A percentile compares a stretch with the other conserved stretches of the same genome.
These are phyloP conservation scores for Coemansia sp. DNA, from an alignment of 192 early-diverging fungal genomes.

Conservation along the genomic window DNA sequence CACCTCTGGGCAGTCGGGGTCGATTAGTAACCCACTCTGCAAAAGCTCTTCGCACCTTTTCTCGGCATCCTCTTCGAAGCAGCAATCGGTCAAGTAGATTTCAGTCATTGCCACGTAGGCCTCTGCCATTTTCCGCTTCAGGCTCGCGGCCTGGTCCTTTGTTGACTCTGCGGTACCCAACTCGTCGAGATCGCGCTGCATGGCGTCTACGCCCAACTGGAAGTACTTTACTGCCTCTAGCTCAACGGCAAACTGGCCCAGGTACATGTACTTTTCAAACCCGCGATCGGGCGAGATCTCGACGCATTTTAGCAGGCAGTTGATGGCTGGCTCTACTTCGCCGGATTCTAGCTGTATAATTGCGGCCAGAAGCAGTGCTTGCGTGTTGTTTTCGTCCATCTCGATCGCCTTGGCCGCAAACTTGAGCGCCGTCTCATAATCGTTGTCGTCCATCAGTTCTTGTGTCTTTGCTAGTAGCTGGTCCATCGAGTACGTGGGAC, in stretches of 20 bases:
- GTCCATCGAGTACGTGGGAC: slow-evolving; percentile 54
- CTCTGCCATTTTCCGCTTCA: slow-evolving; percentile 70
- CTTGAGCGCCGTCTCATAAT: slow-evolving; percentile 68
- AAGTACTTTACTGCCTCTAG: slow-evolving; percentile 68
- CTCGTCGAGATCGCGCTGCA: slow-evolving; percentile 56
- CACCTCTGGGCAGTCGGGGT: slow-evolving; percentile 76
- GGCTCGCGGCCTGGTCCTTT: slow-evolving; percentile 33
- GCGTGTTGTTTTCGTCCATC: slow-evolving; percentile 58
- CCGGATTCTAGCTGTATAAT: slow-evolving; percentile 75
- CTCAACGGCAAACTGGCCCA: slow-evolving; percentile 71
- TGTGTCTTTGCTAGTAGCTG: slow-evolving; percentile 63
- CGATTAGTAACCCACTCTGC: slow-evolving; percentile 62
- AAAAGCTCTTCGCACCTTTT: slow-evolving; percentile 75
- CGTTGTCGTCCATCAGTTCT: slow-evolving; percentile 71
- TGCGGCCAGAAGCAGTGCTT: slow-evolving; percentile 67
- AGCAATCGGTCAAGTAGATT: slow-evolving; percentile 97
- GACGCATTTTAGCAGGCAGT: slow-evolving; percentile 57
- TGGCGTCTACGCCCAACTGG: slow-evolving; percentile 67
- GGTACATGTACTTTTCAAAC: slow-evolving; percentile 82
- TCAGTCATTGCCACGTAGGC: slow-evolving; percentile 94
- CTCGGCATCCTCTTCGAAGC: slow-evolving; percentile 91
- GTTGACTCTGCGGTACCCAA: slow-evolving; percentile 5
- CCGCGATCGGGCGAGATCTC: slow-evolving; percentile 66
- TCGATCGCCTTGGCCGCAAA: slow-evolving; percentile 69
- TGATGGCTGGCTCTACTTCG: slow-evolving; percentile 61